Conservation (phyloP, 768 basidiomycete genomes). For the Myochromella boudieri region DNA sequence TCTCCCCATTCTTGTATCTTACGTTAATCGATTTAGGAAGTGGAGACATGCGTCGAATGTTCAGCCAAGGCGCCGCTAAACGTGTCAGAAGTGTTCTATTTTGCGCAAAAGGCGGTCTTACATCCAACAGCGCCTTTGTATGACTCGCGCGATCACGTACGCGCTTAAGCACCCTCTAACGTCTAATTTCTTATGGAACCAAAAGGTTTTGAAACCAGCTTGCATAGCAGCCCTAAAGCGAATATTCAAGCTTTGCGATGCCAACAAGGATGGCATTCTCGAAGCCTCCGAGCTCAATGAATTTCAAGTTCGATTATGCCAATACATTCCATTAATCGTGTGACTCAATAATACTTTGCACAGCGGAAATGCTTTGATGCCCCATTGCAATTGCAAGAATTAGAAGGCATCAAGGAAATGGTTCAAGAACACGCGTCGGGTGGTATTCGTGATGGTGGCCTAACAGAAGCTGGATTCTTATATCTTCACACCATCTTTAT, state of each 20-base stretch:
- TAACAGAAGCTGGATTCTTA: slow-evolving; percentile 92
- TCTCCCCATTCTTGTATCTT: slow-evolving; percentile 6
- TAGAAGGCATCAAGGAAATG: slow-evolving; percentile 95
- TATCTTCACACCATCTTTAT: slow-evolving; percentile 97
- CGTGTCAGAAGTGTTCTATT: slow-evolving; percentile 97
- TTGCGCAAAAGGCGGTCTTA: slow-evolving; percentile 96
- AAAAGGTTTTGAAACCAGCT: slow-evolving; percentile 86
- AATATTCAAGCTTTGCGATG: slow-evolving; percentile 96
- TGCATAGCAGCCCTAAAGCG: slow-evolving; percentile 85
- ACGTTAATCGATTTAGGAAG: slow-evolving; percentile 64
- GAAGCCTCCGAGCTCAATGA: slow-evolving; percentile 92
- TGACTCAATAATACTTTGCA: slow-evolving; percentile 10
- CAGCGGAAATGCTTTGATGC: slow-evolving; percentile 95
- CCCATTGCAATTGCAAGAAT: slow-evolving; percentile 87
- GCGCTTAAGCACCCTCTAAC: slow-evolving; percentile 24
- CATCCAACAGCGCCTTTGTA: slow-evolving; percentile 97
- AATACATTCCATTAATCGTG: background rate
- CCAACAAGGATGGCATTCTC: slow-evolving; percentile 90
- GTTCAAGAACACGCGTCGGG: slow-evolving; percentile 78
- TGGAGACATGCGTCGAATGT: slow-evolving; percentile 96
- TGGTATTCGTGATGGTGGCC: slow-evolving; percentile 72
- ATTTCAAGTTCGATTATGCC: slow-evolving; percentile 74
- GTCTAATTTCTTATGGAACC: slow-evolving; percentile 10
- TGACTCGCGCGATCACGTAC: slow-evolving; percentile 91
- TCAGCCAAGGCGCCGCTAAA: slow-evolving; percentile 91